Evolutionary conservation across 2,329 filamentous ascomycete genomes (phyloP), one percentile per base, ranked within the genome.

Genomic region (Monosporascus ibericus): DNA sequence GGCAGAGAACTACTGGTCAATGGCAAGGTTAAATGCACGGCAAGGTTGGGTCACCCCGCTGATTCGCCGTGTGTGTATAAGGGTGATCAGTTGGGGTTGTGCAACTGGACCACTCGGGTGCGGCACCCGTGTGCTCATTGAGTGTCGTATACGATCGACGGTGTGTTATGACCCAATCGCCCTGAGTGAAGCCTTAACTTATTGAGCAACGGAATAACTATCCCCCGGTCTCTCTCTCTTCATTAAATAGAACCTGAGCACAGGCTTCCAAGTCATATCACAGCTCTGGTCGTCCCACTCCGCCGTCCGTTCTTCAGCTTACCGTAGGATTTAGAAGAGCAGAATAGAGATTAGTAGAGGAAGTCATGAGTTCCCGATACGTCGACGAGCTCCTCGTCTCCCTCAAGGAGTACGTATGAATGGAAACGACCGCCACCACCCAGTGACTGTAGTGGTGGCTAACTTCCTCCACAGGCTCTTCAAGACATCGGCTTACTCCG

Each of bases 341-440:
- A 44, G 14, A 44, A 46, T 30, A 42, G 39, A 20, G 14, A 20
- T 20, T 9, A 20, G 11, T 42, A 8, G 20, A 42, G 22, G 39
- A 20, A 22, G 30, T 17, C n/a, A 67, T 51, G 49, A 25, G 46
- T 47, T 52, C 52, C 11, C 36, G 37, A 38, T 47, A 44, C 27
- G 49, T 54, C n/a, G 42, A 46, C 18, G 54, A 56, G 52, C 49
- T 54, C n/a, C 36, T 54, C 25, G 22, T 48, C 47, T 54, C 54
- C 7, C 46, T 56, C n/a, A 54, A 52, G 9, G 49, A 50, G 52
- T 54, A 49, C 5, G 40, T 5, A 15, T 25, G 42, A 5, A 5
- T 27, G 6, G 20, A 8, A 7, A 27, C 25, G 0, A 27, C 14
- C 24, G n/a, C 22, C 22, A 22, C 42, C 3, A 18, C 11, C 2